These are phyloP conservation scores for Gamsiella multidivaricata DNA, from an alignment of 192 early-diverging fungal species.

Conservation along the genomic window DNA sequence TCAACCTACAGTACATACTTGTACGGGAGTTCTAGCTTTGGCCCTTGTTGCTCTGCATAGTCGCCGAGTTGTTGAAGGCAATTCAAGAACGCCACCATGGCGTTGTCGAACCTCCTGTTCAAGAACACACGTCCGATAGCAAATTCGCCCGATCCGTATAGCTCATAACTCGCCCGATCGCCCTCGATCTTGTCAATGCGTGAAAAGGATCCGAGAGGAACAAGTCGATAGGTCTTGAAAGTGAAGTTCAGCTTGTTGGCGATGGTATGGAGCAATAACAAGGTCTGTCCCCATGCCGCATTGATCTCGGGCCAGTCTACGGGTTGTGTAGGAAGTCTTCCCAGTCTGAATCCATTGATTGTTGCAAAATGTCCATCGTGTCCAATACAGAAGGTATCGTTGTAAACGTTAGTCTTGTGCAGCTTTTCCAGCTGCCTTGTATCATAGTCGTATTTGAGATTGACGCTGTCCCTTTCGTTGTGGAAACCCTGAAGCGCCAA, in stretches of 20 bases:
- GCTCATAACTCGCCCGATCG: slow-evolving; percentile 79
- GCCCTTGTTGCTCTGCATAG: slow-evolving; percentile 76
- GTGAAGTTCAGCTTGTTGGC: slow-evolving; percentile 85
- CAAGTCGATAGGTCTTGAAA: slow-evolving; percentile 84
- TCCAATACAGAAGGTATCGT: slow-evolving; percentile 92
- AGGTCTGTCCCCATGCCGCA: slow-evolving; percentile 92
- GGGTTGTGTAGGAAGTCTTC: slow-evolving; percentile 76
- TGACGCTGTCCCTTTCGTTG: slow-evolving; percentile 82
- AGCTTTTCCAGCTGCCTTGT: slow-evolving; percentile 82
- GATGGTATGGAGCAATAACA: slow-evolving; percentile 87
- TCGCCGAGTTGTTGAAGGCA: slow-evolving; percentile 92
- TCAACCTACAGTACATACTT: slow-evolving; percentile 67
- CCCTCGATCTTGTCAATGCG: slow-evolving; percentile 86
- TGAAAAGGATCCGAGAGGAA: slow-evolving; percentile 94
- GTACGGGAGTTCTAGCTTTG: slow-evolving; percentile 85
- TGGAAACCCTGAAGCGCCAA: slow-evolving; percentile 70
- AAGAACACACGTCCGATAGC: slow-evolving; percentile 79
- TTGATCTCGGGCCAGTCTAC: slow-evolving; percentile 98
- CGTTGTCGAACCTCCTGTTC: slow-evolving; percentile 88
- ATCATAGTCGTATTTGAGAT: slow-evolving; percentile 82
- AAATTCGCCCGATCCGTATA: slow-evolving; percentile 91
- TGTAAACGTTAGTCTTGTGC: slow-evolving; percentile 93
- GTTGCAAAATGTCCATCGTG: slow-evolving; percentile 89
- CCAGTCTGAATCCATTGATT: slow-evolving; percentile 94
- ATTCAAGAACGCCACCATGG: slow-evolving; percentile 89